A percentile compares a stretch with the other conserved stretches of the same genome.
Conservation (phyloP, 2,329 filamentous ascomycete species). For the Dichotomopilus funicola region DNA sequence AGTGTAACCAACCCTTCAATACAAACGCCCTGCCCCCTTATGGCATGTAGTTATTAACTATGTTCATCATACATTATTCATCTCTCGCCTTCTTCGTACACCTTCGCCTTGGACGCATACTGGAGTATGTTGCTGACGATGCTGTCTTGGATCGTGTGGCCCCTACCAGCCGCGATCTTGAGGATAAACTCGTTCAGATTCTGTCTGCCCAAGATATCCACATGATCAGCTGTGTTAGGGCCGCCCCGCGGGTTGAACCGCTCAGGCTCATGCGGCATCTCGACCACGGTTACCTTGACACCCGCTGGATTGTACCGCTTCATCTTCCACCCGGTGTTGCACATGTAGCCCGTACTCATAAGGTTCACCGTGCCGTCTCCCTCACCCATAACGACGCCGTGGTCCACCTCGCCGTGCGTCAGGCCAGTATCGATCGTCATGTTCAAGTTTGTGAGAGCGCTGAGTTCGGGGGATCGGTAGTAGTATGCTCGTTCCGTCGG, state of each 20-base stretch:
- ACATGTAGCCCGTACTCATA: conserved; percentile 94
- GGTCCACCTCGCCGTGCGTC: conserved; percentile 60
- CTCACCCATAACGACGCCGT: conserved; percentile 90
- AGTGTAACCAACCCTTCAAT: not conserved
- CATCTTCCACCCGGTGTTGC: conserved; percentile 87
- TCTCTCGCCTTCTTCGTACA: conserved; percentile 61
- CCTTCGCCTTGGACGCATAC: conserved; percentile 77
- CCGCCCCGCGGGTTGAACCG: conserved; percentile 76
- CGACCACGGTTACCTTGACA: conserved; percentile 73
- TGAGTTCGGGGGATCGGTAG: conserved; percentile 65
- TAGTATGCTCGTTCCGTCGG: conserved; percentile 89
- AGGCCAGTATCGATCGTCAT: conserved; percentile 65
- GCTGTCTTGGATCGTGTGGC: conserved; percentile 68
- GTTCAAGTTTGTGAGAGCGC: conserved; percentile 60
- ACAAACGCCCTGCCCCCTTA: not conserved
- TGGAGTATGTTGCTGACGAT: conserved; percentile 75
- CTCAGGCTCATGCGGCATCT: conserved; percentile 96
- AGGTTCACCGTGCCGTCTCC: conserved; percentile 94
- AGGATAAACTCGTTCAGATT: conserved; percentile 88
- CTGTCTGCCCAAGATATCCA: conserved; percentile 87
- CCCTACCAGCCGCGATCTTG: conserved; percentile 76
- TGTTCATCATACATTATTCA: not conserved
- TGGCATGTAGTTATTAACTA: not conserved
- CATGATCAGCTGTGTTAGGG: conserved; percentile 75
- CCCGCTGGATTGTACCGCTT: conserved; percentile 88